Conservation (phyloP, 1,284 basidiomycete genomes). For the Boletellus sp. region DNA sequence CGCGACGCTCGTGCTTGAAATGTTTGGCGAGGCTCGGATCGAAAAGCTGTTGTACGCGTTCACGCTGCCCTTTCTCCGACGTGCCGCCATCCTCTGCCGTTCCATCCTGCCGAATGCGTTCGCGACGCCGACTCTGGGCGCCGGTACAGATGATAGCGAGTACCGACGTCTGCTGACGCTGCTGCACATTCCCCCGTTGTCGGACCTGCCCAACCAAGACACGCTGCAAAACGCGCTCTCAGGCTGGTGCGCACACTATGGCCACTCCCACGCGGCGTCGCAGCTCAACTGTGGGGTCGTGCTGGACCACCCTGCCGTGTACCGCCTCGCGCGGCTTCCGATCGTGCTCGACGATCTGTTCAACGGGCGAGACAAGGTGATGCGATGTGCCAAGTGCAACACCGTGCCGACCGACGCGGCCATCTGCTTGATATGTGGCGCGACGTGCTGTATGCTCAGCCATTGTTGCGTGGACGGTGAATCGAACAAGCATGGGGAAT, state of each 20-base stretch:
- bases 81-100: slow-evolving; percentile 83
- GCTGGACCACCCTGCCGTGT: slow-evolving; percentile 82
- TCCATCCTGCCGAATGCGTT: slow-evolving; percentile 68
- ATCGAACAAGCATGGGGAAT: slow-evolving; percentile 70
- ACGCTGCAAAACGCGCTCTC: slow-evolving; percentile 79
- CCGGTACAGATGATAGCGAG: slow-evolving; percentile 50
- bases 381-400: slow-evolving; percentile 76
- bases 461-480: slow-evolving; percentile 87
- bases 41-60: slow-evolving; percentile 87
- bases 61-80: slow-evolving; percentile 91
- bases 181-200: slow-evolving; percentile 75
- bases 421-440: slow-evolving; percentile 89
- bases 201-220: slow-evolving; percentile 74
- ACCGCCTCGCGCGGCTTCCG: slow-evolving; percentile 84
- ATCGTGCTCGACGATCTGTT: slow-evolving; percentile 82
- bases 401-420: slow-evolving; percentile 85
- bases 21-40: slow-evolving; percentile 76
- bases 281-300: slow-evolving; percentile 71
- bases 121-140: slow-evolving; percentile 33
- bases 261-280: slow-evolving; percentile 68
- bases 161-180: slow-evolving; percentile 77
- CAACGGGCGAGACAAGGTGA: slow-evolving; percentile 57
- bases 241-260: slow-evolving; percentile 81
- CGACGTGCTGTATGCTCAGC: slow-evolving; percentile 86
- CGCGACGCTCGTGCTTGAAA: slow-evolving; percentile 70